Evolutionary conservation across 2,329 filamentous ascomycete species (phyloP).

Genomic region (Xylogone sp.): DNA sequence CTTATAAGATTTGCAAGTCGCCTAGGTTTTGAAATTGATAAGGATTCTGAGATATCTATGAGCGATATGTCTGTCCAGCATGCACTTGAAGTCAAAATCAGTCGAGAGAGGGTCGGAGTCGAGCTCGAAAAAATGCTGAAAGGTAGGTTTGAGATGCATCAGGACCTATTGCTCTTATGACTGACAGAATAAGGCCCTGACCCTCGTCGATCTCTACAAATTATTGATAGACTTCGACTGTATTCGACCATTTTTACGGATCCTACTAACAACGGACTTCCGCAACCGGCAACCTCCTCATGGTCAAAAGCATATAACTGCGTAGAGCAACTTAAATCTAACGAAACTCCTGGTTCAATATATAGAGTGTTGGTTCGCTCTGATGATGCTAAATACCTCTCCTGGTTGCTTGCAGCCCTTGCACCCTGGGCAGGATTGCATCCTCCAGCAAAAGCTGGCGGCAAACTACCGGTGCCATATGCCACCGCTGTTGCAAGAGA

Average conservation of each 20-base stretch:
- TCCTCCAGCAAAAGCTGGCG: conserved; percentile 32
- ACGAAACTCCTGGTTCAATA: conserved; percentile 42
- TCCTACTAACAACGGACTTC: conserved; percentile 49
- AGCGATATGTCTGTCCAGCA: conserved; percentile 70
- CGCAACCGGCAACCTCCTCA: conserved; percentile 51
- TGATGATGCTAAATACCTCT: conserved; percentile 62
- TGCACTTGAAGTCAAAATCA: conserved; percentile 84
- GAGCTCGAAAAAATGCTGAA: conserved; percentile 91
- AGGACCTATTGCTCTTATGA: background rate
- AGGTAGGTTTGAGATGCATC: conserved; percentile 39
- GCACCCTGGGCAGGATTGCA: conserved; percentile 64
- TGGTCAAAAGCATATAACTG: conserved; percentile 64
- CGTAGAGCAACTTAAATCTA: conserved; percentile 47
- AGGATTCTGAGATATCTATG: conserved; percentile 69
- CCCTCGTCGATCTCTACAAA: conserved; percentile 56
- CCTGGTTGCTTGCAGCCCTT: conserved; percentile 74
- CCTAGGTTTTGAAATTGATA: conserved; percentile 74
- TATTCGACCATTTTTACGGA: conserved; percentile 74
- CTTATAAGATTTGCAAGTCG: conserved; percentile 88
- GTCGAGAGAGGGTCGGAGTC: conserved; percentile 79
- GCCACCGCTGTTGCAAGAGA: conserved; percentile 66
- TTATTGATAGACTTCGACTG: conserved; percentile 63
- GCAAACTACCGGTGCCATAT: conserved; percentile 53
- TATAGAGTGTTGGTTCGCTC: conserved; percentile 55
- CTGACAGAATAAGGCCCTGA: conserved; percentile 43